These are phyloP conservation scores for Pseudoscleropodium purum DNA, from an alignment of 225 moss, liverwort and hornwort genomes.

Conservation along the genomic window DNA sequence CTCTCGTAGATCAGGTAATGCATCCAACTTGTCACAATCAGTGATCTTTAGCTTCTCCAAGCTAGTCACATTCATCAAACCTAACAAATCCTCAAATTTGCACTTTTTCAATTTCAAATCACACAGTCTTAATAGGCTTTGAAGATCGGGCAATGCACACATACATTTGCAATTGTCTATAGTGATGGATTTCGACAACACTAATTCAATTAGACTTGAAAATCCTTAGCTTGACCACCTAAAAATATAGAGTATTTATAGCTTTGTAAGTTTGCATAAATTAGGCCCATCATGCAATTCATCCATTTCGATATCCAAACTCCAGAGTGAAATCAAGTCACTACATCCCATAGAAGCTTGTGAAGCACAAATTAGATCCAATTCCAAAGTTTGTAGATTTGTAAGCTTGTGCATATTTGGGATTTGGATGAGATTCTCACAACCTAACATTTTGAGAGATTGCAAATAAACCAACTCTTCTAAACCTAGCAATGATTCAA, in stretches of 20 bases:
- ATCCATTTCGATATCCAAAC: fast-evolving
- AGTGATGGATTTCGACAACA: background rate
- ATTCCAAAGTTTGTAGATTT: background rate
- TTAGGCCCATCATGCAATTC: background rate
- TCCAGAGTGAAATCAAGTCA: background rate
- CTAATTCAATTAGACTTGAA: fast-evolving
- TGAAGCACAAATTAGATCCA: fast-evolving
- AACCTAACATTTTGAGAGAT: fast-evolving
- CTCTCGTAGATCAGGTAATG: background rate
- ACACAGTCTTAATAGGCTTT: background rate
- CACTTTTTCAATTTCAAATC: fast-evolving
- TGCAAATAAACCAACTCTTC: background rate
- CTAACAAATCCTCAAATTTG: background rate
- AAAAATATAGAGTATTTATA: fast-evolving
- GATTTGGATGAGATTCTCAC: fast-evolving
- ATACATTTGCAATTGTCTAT: background rate
- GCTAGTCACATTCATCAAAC: background rate
- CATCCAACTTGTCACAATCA: background rate
- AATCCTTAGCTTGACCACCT: fast-evolving
- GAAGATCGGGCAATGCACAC: background rate
- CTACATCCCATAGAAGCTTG: fast-evolving
- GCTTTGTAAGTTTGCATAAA: background rate
- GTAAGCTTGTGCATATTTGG: background rate
- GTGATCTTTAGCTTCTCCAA: fast-evolving
- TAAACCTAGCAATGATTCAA: background rate